Conservation (phyloP, 2,329 filamentous ascomycete genomes). For the Penicillium sp. region DNA sequence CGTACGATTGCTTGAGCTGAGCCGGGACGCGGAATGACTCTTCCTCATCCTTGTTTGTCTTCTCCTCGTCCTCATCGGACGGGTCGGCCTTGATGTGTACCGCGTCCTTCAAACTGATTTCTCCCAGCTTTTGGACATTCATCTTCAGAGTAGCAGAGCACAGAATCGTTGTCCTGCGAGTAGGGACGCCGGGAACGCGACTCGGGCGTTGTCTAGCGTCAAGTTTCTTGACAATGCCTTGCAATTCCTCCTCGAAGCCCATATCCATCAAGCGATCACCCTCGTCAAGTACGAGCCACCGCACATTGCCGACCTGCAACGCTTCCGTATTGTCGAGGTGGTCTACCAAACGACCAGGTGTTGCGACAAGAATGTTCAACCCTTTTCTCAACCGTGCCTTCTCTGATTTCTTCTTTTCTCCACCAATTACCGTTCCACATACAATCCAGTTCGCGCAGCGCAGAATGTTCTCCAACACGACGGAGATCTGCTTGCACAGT, state of each 20-base stretch:
- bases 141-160: slow-evolving; percentile 98
- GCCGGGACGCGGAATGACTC: slow-evolving; percentile 75
- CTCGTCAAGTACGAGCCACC: slow-evolving; percentile 93
- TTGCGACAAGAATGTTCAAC: slow-evolving; percentile 92
- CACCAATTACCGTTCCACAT: slow-evolving; percentile 75
- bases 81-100: slow-evolving; percentile 74
- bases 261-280: slow-evolving; percentile 98
- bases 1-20: slow-evolving; percentile 89
- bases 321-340: slow-evolving; percentile 91
- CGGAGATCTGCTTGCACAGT: slow-evolving; percentile 87
- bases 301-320: slow-evolving; percentile 79
- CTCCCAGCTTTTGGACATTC: slow-evolving; percentile 88
- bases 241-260: slow-evolving; percentile 92
- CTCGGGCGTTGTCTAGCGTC: slow-evolving; percentile 63
- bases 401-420: slow-evolving; percentile 74
- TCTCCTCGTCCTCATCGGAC: slow-evolving; percentile 53
- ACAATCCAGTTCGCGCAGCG: slow-evolving; percentile 94
- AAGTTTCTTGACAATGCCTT: slow-evolving; percentile 78
- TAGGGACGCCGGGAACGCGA: slow-evolving; percentile 63
- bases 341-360: slow-evolving; percentile 84
- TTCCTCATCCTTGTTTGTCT: slow-evolving; percentile 48
- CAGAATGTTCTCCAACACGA: slow-evolving; percentile 79
- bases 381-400: slow-evolving; percentile 93
- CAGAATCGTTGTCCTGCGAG: slow-evolving; percentile 76
- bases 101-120: slow-evolving; percentile 92